Percentiles rank a stretch among this genome's conserved stretches.
Conservation (phyloP, 139 green algal species). For the Micromonas commoda region DNA sequence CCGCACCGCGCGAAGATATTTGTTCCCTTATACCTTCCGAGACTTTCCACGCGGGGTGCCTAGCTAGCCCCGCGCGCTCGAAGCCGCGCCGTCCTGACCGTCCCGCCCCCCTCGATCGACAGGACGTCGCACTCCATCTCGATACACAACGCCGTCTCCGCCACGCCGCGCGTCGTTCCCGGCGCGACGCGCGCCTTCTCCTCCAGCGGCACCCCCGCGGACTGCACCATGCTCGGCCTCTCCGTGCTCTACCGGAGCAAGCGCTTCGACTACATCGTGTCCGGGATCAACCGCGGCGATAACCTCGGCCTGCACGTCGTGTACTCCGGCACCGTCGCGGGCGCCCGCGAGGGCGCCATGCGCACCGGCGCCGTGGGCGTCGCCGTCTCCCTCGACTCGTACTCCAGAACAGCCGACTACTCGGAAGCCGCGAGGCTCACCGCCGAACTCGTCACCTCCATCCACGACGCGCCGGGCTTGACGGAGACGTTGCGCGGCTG, state of each 20-base stretch:
- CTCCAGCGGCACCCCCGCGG: background rate
- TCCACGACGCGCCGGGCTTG: background rate
- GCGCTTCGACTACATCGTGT: background rate
- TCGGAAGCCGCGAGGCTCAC: background rate
- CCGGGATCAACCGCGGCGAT: background rate
- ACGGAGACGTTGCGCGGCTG: background rate
- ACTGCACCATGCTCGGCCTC: background rate
- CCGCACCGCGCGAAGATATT: background rate
- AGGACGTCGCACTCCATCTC: constrained; percentile 1
- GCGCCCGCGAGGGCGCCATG: constrained; percentile 9
- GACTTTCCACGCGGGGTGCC: no score
- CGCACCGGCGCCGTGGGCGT: background rate
- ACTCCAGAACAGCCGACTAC: background rate
- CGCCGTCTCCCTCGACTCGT: background rate
- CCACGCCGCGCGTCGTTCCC: background rate
- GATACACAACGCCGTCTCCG: background rate
- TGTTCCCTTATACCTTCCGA: no score
- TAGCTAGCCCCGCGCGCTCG: no score
- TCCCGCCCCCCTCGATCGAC: no score
- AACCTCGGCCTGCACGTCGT: constrained; percentile 7
- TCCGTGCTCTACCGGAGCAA: background rate
- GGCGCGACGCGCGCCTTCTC: background rate
- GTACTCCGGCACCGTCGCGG: constrained; percentile 18
- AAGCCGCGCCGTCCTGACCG: no score
- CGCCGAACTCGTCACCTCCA: background rate